These are phyloP conservation scores for Xylaria cubensis DNA, from an alignment of 495 filamentous ascomycete species.

Conservation along the genomic window DNA sequence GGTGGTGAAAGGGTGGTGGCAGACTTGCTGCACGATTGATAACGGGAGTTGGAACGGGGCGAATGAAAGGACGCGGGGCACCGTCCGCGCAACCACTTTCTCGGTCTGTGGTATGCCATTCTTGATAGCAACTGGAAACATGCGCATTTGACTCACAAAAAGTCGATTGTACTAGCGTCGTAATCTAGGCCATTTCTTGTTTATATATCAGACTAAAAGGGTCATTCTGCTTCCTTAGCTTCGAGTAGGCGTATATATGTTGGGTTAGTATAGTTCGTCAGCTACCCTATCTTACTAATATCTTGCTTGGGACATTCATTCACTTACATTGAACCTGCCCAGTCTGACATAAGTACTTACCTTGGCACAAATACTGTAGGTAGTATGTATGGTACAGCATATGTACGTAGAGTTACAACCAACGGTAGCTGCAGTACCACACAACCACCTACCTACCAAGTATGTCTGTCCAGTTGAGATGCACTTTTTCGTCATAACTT, in stretches of 20 bases:
- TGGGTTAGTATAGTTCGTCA: slow-evolving; percentile 14
- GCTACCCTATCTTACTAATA: not conserved
- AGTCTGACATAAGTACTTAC: not conserved
- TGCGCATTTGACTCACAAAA: slow-evolving; percentile 6
- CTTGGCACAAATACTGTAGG: not conserved
- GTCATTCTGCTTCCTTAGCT: slow-evolving; percentile 7
- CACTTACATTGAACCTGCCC: not conserved
- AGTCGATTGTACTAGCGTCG: not conserved
- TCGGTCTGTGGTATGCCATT: not conserved
- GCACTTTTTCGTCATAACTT: not conserved
- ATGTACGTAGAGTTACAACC: not conserved
- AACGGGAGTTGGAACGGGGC: not conserved
- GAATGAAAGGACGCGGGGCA: not conserved
- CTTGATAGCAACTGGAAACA: not conserved
- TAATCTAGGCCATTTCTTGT: not conserved
- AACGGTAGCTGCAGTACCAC: not conserved
- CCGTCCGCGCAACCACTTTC: not conserved
- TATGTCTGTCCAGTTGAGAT: not conserved
- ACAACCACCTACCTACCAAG: not conserved
- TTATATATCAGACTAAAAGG: not conserved
- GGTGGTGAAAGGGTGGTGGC: not conserved
- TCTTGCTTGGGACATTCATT: not conserved
- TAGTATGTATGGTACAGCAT: not conserved
- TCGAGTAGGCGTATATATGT: not conserved
- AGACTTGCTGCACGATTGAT: slow-evolving; percentile 1